A percentile compares a stretch with the other conserved stretches of the same genome.
phyloP scores from a whole-genome alignment of 2,329 filamentous ascomycete species.

The Truncatella angustata region DNA sequence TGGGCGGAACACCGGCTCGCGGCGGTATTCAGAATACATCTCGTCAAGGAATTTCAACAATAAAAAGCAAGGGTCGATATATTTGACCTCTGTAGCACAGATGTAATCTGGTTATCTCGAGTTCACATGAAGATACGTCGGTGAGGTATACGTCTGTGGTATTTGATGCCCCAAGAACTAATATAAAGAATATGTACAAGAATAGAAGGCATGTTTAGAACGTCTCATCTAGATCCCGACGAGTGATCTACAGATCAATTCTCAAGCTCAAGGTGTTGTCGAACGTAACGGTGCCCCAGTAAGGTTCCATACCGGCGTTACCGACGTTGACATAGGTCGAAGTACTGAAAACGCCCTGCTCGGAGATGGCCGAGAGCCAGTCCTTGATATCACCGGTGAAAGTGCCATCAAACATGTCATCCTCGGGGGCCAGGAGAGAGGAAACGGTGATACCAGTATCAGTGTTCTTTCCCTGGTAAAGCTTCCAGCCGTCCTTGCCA shows the following conservation, averaged over 20 bases:
- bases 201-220: background rate
- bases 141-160: too few relatives aligned
- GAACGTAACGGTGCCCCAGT: conserved; percentile 21
- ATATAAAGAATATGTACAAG: background rate
- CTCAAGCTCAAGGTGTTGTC: conserved; percentile 20
- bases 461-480: conserved; percentile 39
- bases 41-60: too few relatives aligned
- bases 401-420: conserved; percentile 34
- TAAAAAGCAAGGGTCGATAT: too few relatives aligned
- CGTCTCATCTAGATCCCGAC: background rate
- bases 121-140: too few relatives aligned
- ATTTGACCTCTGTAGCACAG: too few relatives aligned
- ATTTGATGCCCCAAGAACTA: too few relatives aligned
- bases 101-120: too few relatives aligned
- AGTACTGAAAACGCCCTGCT: conserved; percentile 31
- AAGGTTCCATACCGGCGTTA: conserved; percentile 33
- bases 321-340: conserved; percentile 39
- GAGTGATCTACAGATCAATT: conserved; percentile 14
- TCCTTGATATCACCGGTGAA: conserved; percentile 34
- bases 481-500: conserved; percentile 35
- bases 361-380: conserved; percentile 36
- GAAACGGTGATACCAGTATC: conserved; percentile 41
- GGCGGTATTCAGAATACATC: background rate
- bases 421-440: conserved; percentile 30
- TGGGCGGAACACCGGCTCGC: background rate